Evolutionary conservation across 495 filamentous ascomycete species (phyloP).

Genomic region (Chaetomidium leptoderma): DNA sequence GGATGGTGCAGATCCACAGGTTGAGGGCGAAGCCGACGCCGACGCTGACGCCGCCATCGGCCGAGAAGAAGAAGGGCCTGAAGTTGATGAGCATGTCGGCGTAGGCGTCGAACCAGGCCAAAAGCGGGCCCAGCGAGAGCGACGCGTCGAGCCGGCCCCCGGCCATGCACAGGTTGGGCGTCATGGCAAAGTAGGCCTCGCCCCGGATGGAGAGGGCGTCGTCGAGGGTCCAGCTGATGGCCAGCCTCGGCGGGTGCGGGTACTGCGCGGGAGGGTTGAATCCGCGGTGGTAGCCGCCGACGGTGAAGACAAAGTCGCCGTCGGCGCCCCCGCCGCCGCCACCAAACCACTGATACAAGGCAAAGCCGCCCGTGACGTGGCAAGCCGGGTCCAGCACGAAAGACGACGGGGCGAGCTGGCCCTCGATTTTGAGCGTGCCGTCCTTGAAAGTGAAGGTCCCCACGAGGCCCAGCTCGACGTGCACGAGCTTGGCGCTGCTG

Average conservation of each 20-base stretch:
- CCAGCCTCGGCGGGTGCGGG: slow-evolving; percentile 43
- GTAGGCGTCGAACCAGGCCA: slow-evolving; percentile 43
- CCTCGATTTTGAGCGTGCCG: slow-evolving; percentile 41
- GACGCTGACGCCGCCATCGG: slow-evolving; percentile 36
- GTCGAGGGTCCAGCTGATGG: slow-evolving; percentile 39
- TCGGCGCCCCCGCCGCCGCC: background rate
- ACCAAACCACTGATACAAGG: slow-evolving; percentile 45
- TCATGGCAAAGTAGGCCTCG: slow-evolving; percentile 51
- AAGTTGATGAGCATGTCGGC: slow-evolving; percentile 51
- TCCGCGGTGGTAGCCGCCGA: slow-evolving; percentile 49
- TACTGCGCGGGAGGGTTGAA: slow-evolving; percentile 40
- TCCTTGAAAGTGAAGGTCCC: slow-evolving; percentile 34
- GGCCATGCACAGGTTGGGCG: slow-evolving; percentile 48
- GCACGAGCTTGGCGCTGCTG: slow-evolving; percentile 22
- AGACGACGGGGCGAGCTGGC: slow-evolving; percentile 40
- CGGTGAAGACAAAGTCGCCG: slow-evolving; percentile 51
- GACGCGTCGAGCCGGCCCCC: slow-evolving; percentile 37
- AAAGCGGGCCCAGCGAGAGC: slow-evolving; percentile 31
- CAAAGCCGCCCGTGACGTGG: slow-evolving; percentile 49
- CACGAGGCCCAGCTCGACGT: slow-evolving; percentile 43
- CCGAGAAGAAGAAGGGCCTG: slow-evolving; percentile 46
- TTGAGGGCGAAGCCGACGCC: slow-evolving; percentile 40
- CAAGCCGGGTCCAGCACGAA: slow-evolving; percentile 42
- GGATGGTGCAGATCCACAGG: slow-evolving; percentile 33
- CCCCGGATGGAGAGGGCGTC: slow-evolving; percentile 37